Base-by-base conservation (phyloP, 495 filamentous ascomycete genomes). In the Eremomyces bilateralis region DNA sequence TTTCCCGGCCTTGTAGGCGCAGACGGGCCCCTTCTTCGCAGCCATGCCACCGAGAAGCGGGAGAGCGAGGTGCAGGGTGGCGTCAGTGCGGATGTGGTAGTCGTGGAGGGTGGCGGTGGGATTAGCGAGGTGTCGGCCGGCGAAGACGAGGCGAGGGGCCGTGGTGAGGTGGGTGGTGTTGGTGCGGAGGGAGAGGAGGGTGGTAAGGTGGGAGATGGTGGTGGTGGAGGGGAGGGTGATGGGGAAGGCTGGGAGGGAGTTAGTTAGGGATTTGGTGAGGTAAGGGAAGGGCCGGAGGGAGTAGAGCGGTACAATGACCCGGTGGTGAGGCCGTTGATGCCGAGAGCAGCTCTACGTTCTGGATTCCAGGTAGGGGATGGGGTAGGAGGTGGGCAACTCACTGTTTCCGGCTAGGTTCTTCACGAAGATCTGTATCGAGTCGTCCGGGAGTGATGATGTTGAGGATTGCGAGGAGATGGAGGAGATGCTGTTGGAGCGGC, bases 341-440 rank as follows among this genome's bases (percentile, higher is more conserved):
- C n/a, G n/a, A n/a, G n/a, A n/a, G n/a, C n/a, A n/a, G n/a, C n/a
- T n/a, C n/a, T n/a, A n/a, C n/a, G n/a, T n/a, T n/a, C n/a, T n/a
- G n/a, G n/a, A n/a, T n/a, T n/a, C n/a, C n/a, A 41, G 15, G 30
- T 19, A 16, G 1, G 31, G 27, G 15, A 15, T 12, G n/a, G 15
- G 24, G 17, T 21, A 11, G 15, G 20, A 42, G 60, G 30, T 32
- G n/a, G n/a, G n/a, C n/a, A n/a, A n/a, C 24, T 47, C 49, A 65
- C 61, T 65, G 37, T 57, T 48, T 35, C 61, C 61, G 4, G 52
- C 43, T 21, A 63, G 36, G 40, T 52, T 53, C 48, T 61, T 62
- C 44, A 65, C 52, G 50, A 65, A 65, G 48, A 65, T 60, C 44
- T 63, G 59, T 49, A 65, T 61, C 2, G 53, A 58, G 6, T 55